Evolutionary conservation across 106 monocot species (phyloP), one percentile per base, ranked within the genome.

Genomic region (Dioscorea dumetorum): DNA sequence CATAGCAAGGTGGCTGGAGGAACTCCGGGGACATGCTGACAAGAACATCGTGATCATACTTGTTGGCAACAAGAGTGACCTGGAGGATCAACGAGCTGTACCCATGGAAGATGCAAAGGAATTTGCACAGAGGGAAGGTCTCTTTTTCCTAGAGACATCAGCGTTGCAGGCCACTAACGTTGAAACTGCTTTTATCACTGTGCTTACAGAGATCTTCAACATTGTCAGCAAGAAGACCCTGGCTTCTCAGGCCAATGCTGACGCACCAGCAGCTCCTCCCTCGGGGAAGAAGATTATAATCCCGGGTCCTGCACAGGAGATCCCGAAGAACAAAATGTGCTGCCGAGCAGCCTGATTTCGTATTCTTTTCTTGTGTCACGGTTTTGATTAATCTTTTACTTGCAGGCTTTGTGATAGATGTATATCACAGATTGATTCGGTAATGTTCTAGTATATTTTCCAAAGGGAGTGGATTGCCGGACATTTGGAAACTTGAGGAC

Each of bases 71-170:
- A 95, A 95, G 81, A 75, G 68, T 19, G 95, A 95, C 59, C 88
- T 95, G 10, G 79, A 87, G 70, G 88, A 95, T 49, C 78, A 91
- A 60, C 78, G 91, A 48, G 77, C 83, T 0, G 95, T 95, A 11
- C 58, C 85, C 3, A 71, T 76, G 0, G 91, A 95, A 14, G 95
- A 95, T 64, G 95, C 95, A 62, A 81, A 70, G 48, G 95, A 95
- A 60, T 95, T 95, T 57, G 95, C 95, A 10, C 78, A 95, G 59
- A 86, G 88, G 71, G 91, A 95, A 68, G 81, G 79, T 2, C 85
- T 95, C 57, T 95, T 95, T 79, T 95, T 95, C 76, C 65, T 91
- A 9, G 95, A 95, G 68, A 95, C 95, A n/a, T 95, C 95, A 0
- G 95, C 95, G 0, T 72, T 95, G 1, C 77, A 91, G 48, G 80